phyloP scores from a whole-genome alignment of 116 monocot genomes.

The Dioscorea cayenensis region DNA sequence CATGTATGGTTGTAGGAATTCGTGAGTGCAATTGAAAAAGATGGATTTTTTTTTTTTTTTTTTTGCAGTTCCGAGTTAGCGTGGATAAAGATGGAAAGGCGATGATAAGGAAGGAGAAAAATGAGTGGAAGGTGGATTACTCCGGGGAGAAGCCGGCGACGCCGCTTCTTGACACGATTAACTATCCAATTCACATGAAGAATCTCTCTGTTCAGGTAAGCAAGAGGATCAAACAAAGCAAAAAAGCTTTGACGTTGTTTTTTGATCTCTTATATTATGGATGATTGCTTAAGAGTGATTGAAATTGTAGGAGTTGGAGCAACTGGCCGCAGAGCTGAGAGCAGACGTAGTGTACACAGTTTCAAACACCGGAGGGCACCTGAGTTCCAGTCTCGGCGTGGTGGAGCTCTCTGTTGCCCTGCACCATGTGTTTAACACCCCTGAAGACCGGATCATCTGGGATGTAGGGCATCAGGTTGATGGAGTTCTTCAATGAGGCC shows the following conservation, averaged over 20 bases:
- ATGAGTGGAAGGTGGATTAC: slow-evolving; percentile 53
- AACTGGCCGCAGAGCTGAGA: slow-evolving; percentile 74
- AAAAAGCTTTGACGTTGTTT: background rate
- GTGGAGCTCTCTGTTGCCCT: slow-evolving; percentile 73
- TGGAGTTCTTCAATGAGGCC: background rate
- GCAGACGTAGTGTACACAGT: slow-evolving; percentile 85
- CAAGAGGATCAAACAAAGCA: background rate
- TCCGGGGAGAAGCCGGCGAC: slow-evolving; percentile 66
- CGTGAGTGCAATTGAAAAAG: no score
- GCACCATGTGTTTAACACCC: slow-evolving; percentile 66
- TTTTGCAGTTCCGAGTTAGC: slow-evolving; percentile 42
- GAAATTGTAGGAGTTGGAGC: slow-evolving; percentile 58
- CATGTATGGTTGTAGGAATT: no score
- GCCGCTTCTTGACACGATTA: slow-evolving; percentile 72
- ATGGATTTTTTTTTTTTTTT: no score
- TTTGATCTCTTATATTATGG: background rate
- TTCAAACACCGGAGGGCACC: slow-evolving; percentile 83
- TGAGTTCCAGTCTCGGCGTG: slow-evolving; percentile 92
- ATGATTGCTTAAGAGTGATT: background rate
- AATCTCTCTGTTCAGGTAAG: slow-evolving; percentile 56
- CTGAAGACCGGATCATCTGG: slow-evolving; percentile 71
- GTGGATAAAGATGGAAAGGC: slow-evolving; percentile 30
- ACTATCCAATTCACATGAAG: slow-evolving; percentile 82
- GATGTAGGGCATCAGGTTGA: slow-evolving; percentile 75
- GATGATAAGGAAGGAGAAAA: slow-evolving; percentile 30